Base-by-base conservation (phyloP, 306 rosid species). In the Corylus americana region DNA sequence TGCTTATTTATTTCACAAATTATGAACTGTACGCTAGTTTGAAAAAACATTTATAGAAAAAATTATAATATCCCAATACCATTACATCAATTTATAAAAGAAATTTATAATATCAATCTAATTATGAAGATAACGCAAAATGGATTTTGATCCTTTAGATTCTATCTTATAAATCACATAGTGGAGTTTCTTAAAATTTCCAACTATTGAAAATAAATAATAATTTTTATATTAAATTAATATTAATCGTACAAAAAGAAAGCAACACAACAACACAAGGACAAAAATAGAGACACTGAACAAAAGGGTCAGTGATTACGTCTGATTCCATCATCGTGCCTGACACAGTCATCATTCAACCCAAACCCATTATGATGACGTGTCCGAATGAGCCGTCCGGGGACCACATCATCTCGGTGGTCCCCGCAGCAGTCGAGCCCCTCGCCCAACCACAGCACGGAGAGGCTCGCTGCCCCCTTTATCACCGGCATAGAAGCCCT, bases 261-360 rank as follows among this genome's bases (percentile, higher is more conserved):
- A 17, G 27, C 4, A 12, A 50, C 16, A 25, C 14, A 59, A 25
- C n/a, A 62, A 5, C 17, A 13, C 14, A 63, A 31, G 70, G 70
- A 63, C 70, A 31, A 63, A 29, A 31, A 29, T 2, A 63, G 70
- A 63, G 11, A 63, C 12, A 51, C 13, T 5, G 42, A 11, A 61
- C 57, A 51, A 67, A 66, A 47, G 27, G 62, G 45, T 74, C 1
- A 13, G 11, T 16, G 74, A 59, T 84, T 39, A 79, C 82, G 79
- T 76, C 48, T 14, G n/a, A 39, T 48, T 5, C 20, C 83, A 48
- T 76, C 87, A 83, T 29, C 84, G 27, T 3, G 29, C 73, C 84
- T 80, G 84, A 76, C 84, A 84, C 9, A 16, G 79, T 62, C 78
- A 84, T 84, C 84, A 80, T 84, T 76, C 55, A 29, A 42, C 55